Conservation (phyloP, 768 basidiomycete genomes). For the Strobilomyces echinocephalus region DNA sequence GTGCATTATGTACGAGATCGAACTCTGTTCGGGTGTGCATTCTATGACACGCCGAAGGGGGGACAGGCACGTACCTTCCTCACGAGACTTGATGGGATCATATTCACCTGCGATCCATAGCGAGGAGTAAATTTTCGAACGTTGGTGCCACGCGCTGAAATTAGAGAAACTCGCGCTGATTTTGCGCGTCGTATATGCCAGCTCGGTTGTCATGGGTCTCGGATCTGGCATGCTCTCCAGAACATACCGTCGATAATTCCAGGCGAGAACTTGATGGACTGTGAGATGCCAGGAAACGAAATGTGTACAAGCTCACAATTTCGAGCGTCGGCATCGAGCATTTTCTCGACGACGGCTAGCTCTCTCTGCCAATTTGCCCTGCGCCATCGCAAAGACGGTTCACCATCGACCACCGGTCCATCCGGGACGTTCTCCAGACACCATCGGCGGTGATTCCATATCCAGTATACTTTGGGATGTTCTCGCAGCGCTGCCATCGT, state of each 20-base stretch:
- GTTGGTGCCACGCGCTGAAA: conserved; percentile 98
- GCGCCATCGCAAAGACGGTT: conserved; percentile 62
- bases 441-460: conserved; percentile 98
- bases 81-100: conserved; percentile 51
- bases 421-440: conserved; percentile 83
- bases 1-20: conserved; percentile 85
- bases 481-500: conserved; percentile 76
- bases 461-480: conserved; percentile 96
- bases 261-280: conserved; percentile 71
- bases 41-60: not conserved
- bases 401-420: conserved; percentile 49
- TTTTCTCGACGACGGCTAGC: conserved; percentile 82
- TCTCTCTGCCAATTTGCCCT: conserved; percentile 80
- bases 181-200: conserved; percentile 83
- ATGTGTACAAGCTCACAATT: conserved; percentile 64
- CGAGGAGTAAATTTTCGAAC: conserved; percentile 70
- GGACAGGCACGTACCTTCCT: conserved; percentile 52
- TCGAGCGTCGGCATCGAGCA: conserved; percentile 85
- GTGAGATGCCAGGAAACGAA: conserved; percentile 2
- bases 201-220: conserved; percentile 57
- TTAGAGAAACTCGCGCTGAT: conserved; percentile 95
- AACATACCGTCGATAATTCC: conserved; percentile 90
- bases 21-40: conserved; percentile 56
- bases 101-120: conserved; percentile 60
- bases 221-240: conserved; percentile 63